Base-by-base conservation (phyloP, 805 yeast genomes). In the Saccharomyces kudriavzevii region DNA sequence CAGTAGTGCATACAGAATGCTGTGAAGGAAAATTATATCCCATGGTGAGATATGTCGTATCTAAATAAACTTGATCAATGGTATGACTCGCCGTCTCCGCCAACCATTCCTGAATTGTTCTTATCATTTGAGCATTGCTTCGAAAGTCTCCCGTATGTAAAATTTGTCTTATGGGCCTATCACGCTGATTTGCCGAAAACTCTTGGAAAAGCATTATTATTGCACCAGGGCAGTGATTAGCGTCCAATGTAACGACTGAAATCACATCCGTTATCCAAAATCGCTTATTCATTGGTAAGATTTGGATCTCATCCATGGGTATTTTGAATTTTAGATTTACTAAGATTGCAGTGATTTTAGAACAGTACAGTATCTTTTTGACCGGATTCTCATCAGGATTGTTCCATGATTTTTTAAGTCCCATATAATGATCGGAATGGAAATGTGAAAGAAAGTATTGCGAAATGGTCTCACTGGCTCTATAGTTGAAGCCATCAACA, bases 221-320 rank as follows among this genome's bases (percentile, higher is more conserved):
- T 2, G 97, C 89, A 1, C 99, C 99, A 1, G 99, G 99, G 69
- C 99, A 94, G 70, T 94, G 99, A 61, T 94, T 92, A 0, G 98
- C 99, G 60, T 88, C 90, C 5, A 85, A 69, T 11, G 84, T 73
- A 0, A 83, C 78, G 0, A 89, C 90, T 35, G 74, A 74, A 0
- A 78, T 72, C 20, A 70, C 70, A 14, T 80, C 77, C 0, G 70
- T 71, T 5, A 78, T 64, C 35, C 70, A 67, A 49, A 72, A 60
- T 17, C 72, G 64, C 49, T 68, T 66, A 40, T 81, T 70, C 58
- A 81, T 69, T 1, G 78, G 77, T 2, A 82, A 57, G 2, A 64
- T 62, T 1, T 73, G 58, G 9, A 83, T 65, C 29, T 61, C 66
- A 3, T 74, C 72, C 17, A 10, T n/a, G 1, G 51, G 31, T 1